Evolutionary conservation across 2,329 filamentous ascomycete genomes (phyloP).

Genomic region (Aphanocladium album): DNA sequence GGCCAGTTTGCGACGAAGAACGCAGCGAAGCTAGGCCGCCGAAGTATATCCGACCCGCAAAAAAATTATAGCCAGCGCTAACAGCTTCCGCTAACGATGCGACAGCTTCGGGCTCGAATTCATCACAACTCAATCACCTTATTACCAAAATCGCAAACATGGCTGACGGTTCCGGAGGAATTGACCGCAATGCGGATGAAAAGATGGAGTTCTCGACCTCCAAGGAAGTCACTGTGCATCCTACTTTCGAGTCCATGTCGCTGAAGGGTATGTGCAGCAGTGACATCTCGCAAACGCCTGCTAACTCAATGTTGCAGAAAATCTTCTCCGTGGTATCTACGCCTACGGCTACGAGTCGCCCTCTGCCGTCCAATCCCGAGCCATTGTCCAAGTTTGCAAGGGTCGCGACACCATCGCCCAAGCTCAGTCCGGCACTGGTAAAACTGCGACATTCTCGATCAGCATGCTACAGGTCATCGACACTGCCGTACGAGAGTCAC

Average conservation of each 20-base stretch:
- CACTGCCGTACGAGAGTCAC: constrained; percentile 84
- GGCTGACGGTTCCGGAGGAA: constrained; percentile 71
- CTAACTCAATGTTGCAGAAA: constrained; percentile 50
- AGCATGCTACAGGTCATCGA: constrained; percentile 95
- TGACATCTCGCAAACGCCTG: neutral
- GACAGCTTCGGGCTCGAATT: neutral
- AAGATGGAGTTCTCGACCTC: constrained; percentile 98
- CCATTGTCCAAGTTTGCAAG: constrained; percentile 98
- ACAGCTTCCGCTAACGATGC: neutral
- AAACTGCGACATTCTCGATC: constrained; percentile 95
- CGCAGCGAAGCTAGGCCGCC: constrained; percentile 16
- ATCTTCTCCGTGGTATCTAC: constrained; percentile 93
- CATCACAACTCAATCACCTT: neutral
- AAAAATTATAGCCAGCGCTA: neutral
- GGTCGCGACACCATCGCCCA: constrained; percentile 98
- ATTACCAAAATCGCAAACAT: constrained; percentile 48
- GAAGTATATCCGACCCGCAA: constrained; percentile 27
- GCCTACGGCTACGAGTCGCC: constrained; percentile 98
- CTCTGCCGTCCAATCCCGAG: constrained; percentile 94
- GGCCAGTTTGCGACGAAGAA: constrained; percentile 7
- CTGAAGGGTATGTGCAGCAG: constrained; percentile 60
- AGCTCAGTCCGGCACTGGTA: constrained; percentile 94
- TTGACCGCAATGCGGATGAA: constrained; percentile 92
- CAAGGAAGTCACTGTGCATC: constrained; percentile 93
- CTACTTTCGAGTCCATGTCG: constrained; percentile 93